phyloP scores from a whole-genome alignment of 768 basidiomycete genomes.

The Auricularia sp. region DNA sequence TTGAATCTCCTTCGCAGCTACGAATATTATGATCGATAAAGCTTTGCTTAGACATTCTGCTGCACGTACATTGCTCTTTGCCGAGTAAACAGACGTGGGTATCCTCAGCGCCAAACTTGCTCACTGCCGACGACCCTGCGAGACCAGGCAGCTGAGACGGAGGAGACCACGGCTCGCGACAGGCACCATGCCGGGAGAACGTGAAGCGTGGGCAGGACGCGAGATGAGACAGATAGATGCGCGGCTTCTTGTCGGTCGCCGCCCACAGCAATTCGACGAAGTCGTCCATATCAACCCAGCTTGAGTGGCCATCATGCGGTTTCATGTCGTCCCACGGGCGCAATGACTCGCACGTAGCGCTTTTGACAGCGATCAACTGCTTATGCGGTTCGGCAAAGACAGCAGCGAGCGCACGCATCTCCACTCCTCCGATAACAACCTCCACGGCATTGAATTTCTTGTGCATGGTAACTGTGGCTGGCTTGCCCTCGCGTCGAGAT shows the following conservation, averaged over 20 bases:
- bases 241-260: slow-evolving; percentile 39
- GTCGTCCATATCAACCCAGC: slow-evolving; percentile 79
- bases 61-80: slow-evolving; percentile 50
- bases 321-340: background rate
- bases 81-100: slow-evolving; percentile 77
- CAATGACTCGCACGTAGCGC: background rate
- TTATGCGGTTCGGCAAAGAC: slow-evolving; percentile 67
- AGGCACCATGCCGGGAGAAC: slow-evolving; percentile 50
- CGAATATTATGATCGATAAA: background rate
- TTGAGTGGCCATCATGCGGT: slow-evolving; percentile 23
- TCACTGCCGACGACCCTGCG: slow-evolving; percentile 18
- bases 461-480: slow-evolving; percentile 44
- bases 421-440: slow-evolving; percentile 64
- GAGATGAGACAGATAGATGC: slow-evolving; percentile 57
- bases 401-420: slow-evolving; percentile 69
- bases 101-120: slow-evolving; percentile 79
- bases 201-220: slow-evolving; percentile 75
- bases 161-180: slow-evolving; percentile 14
- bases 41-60: slow-evolving; percentile 4
- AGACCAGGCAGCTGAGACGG: background rate
- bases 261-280: slow-evolving; percentile 71
- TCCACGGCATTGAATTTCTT: slow-evolving; percentile 87
- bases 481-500: slow-evolving; percentile 22
- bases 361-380: slow-evolving; percentile 39
- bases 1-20: slow-evolving; percentile 59